Evolutionary conservation across 2,329 filamentous ascomycete genomes (phyloP), one percentile per base, ranked within the genome.

Genomic region (Pyrenophora teres): DNA sequence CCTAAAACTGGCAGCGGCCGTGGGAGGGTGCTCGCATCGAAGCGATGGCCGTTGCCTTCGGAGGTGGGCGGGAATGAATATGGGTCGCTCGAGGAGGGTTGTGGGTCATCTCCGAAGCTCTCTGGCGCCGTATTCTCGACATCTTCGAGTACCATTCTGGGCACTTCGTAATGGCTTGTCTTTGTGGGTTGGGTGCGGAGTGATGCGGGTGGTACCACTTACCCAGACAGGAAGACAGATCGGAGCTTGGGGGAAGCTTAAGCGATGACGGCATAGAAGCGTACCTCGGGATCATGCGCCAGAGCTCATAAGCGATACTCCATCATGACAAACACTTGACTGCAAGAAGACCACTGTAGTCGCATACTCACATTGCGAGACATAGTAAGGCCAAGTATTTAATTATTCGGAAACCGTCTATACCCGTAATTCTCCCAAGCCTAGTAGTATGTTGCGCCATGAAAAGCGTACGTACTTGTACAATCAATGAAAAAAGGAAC

Each of bases 111-210:
- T 38, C 45, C 52, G 52, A 72, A 70, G 62, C 65, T 59, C 40
- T 73, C 67, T 18, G 67, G 59, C 16, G 67, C 40, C n/a, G 57
- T 41, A 4, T 67, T 58, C 5, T 70, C 62, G 7, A 70, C 60
- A 37, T 77, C 74, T 59, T 75, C 66, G 18, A 77, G 70, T 36
- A 78, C 76, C 76, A 77, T 78, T 9, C 21, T 66, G 60, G 25
- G 15, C 13, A 47, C 2, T 42, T 21, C 8, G 46, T 32, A 39
- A 39, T 47, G 46, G 38, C 68, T 70, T 9, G 68, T 68, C 5
- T 50, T 50, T 75, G 38, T 25, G 64, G 70, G 6, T 71, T 67
- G 5, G 63, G 74, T 35, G 56, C 75, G 35, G 73, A 71, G 52
- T 40, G 43, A 35, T 27, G 27, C 32, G 37, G 40, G 47, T 33